Base-by-base conservation (phyloP, 257 asterid genomes). In the Gynochthodes officinalis region DNA sequence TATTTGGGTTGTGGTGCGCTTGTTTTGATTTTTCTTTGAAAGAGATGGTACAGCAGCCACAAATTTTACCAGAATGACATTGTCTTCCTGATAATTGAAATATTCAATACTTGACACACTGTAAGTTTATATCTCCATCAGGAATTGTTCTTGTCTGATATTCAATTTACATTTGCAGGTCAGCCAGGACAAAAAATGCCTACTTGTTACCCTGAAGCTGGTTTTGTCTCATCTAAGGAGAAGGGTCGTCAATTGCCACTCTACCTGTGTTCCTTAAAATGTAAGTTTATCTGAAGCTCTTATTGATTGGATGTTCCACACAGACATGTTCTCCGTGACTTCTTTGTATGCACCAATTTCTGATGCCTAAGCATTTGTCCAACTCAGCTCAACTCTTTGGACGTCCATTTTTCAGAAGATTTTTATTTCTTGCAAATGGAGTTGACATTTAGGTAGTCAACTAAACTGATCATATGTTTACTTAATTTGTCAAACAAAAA, bases 111-210 rank as follows among this genome's bases (percentile, higher is more conserved):
- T n/a, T n/a, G n/a, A n/a, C n/a, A n/a, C n/a, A n/a, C 19, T 57
- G 19, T 10, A 49, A 68, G 1, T 44, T 39, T 27, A 30, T 18
- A 21, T 67, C 27, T 62, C 13, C 54, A 62, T 37, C 57, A 35
- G 42, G 2, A 44, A 21, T 9, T 50, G 8, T 49, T 23, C 72
- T 66, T 33, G 67, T 61, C 50, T 74, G 61, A 50, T 35, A 48
- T 50, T 64, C n/a, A 32, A 19, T 62, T 27, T 52, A 37, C 42
- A 33, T 58, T 54, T 65, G 77, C 77, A 78, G 84, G 70, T 50
- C 55, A 58, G 76, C 35, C 39, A 5, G 39, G 40, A 50, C 30
- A 55, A 66, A 73, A 66, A 49, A 39, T 58, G 57, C 46, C 42
- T 66, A 8, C 16, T 18, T 10, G 70, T 44, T 25, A 70, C 8